phyloP scores from a whole-genome alignment of 352 stramenopile genomes.

The Aphanomyces cochlioides region DNA sequence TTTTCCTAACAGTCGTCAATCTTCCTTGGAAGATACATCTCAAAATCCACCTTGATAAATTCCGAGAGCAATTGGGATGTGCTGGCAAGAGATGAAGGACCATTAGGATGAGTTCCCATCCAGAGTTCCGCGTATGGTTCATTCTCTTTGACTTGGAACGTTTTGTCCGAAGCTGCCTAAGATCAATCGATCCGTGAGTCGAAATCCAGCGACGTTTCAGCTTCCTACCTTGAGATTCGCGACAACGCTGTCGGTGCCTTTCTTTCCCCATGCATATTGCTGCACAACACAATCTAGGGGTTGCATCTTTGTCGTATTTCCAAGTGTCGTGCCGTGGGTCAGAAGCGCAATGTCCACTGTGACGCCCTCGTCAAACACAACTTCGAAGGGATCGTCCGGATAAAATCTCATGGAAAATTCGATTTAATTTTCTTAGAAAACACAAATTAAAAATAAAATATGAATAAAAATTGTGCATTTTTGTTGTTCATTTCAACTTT shows the following conservation, averaged over 20 bases:
- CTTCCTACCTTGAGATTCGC: conserved; percentile 77
- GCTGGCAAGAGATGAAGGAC: conserved; percentile 71
- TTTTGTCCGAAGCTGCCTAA: conserved; percentile 40
- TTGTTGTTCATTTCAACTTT: no score
- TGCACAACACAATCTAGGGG: conserved; percentile 81
- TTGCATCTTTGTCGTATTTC: conserved; percentile 42
- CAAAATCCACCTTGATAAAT: conserved; percentile 48
- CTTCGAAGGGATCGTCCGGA: neutral
- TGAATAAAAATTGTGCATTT: no score
- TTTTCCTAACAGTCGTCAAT: conserved; percentile 32
- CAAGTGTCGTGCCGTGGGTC: neutral
- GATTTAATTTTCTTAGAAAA: no score
- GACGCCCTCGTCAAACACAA: neutral
- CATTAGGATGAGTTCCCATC: conserved; percentile 94
- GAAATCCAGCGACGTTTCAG: neutral
- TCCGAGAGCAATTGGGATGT: conserved; percentile 62
- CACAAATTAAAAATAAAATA: no score
- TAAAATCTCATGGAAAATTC: neutral
- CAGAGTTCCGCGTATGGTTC: conserved; percentile 86
- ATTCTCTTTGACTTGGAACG: conserved; percentile 45
- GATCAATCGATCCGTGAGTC: conserved; percentile 2
- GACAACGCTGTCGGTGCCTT: conserved; percentile 71
- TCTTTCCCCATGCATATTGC: conserved; percentile 90
- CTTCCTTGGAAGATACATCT: no score
- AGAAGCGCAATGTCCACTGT: no score